These are phyloP conservation scores for Pyrus hybrid DNA, from an alignment of 331 rosid genomes.

Conservation along the genomic window DNA sequence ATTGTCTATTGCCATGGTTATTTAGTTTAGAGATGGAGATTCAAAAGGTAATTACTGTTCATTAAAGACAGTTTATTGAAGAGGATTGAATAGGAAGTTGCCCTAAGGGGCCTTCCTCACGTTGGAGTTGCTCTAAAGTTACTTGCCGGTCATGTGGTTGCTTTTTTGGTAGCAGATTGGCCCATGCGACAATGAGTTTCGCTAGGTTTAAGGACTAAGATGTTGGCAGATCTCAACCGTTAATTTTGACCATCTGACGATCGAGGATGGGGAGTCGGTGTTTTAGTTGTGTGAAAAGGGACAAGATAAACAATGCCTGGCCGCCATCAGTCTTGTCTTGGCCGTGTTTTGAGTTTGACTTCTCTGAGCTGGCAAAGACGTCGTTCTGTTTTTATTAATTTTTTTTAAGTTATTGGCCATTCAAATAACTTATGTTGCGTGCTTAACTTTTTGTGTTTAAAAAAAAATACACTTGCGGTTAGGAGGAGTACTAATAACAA, in stretches of 20 bases:
- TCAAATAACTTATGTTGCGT: too few species aligned
- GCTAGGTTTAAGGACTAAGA: neutral
- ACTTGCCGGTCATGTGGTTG: neutral
- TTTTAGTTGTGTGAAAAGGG: neutral
- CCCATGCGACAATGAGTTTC: neutral
- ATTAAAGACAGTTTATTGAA: too few species aligned
- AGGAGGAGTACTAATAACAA: too few species aligned
- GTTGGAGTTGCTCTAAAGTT: too few species aligned
- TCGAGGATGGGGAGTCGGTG: neutral
- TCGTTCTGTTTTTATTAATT: neutral
- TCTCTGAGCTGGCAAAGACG: accelerated
- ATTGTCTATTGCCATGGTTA: too few species aligned
- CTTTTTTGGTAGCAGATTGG: neutral
- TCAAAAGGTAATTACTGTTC: too few species aligned
- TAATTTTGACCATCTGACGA: neutral
- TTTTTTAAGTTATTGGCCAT: too few species aligned
- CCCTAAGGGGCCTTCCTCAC: too few species aligned
- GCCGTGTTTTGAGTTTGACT: neutral
- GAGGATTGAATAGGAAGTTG: too few species aligned
- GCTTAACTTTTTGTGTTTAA: too few species aligned
- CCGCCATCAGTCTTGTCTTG: neutral
- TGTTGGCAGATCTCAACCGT: neutral
- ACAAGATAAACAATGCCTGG: neutral
- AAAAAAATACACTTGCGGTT: too few species aligned
- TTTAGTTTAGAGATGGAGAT: too few species aligned